These are phyloP conservation scores for Seminavis robusta DNA, from an alignment of 108 stramenopile species.

Conservation along the genomic window DNA sequence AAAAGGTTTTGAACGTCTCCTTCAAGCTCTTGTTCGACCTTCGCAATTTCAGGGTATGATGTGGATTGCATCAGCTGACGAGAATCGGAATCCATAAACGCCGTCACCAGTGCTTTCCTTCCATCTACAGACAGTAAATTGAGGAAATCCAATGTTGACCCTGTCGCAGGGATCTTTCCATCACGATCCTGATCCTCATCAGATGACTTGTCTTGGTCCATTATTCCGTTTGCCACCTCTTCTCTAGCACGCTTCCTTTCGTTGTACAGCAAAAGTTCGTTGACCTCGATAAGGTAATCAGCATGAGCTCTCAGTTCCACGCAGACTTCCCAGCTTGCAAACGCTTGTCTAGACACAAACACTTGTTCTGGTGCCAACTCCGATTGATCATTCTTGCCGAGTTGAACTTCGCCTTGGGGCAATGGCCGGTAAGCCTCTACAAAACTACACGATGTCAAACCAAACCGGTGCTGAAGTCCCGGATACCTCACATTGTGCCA, in stretches of 20 bases:
- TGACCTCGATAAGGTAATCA: slow-evolving; percentile 46
- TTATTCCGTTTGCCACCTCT: neutral
- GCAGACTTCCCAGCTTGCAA: slow-evolving; percentile 43
- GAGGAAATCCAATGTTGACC: slow-evolving; percentile 32
- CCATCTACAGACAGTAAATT: slow-evolving; percentile 12
- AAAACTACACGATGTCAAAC: slow-evolving; percentile 40
- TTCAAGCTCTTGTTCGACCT: slow-evolving; percentile 6
- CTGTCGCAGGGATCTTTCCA: neutral
- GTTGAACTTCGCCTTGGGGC: slow-evolving; percentile 1
- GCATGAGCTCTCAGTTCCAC: slow-evolving; percentile 37
- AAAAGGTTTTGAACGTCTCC: slow-evolving; percentile 7
- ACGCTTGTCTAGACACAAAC: slow-evolving; percentile 22
- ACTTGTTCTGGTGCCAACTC: slow-evolving; percentile 7
- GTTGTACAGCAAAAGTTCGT: slow-evolving; percentile 38
- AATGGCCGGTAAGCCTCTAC: slow-evolving; percentile 17
- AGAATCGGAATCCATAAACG: slow-evolving; percentile 5
- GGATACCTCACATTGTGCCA: slow-evolving; percentile 68
- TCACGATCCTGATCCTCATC: neutral
- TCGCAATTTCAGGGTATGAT: no score
- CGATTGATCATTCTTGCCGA: neutral
- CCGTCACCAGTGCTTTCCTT: slow-evolving; percentile 5
- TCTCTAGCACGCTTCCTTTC: slow-evolving; percentile 3
- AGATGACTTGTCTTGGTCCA: neutral
- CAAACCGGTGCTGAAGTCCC: slow-evolving; percentile 59
- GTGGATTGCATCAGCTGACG: no score